Evolutionary conservation across 495 filamentous ascomycete genomes (phyloP).

Genomic region (Margaritispora aquatica): DNA sequence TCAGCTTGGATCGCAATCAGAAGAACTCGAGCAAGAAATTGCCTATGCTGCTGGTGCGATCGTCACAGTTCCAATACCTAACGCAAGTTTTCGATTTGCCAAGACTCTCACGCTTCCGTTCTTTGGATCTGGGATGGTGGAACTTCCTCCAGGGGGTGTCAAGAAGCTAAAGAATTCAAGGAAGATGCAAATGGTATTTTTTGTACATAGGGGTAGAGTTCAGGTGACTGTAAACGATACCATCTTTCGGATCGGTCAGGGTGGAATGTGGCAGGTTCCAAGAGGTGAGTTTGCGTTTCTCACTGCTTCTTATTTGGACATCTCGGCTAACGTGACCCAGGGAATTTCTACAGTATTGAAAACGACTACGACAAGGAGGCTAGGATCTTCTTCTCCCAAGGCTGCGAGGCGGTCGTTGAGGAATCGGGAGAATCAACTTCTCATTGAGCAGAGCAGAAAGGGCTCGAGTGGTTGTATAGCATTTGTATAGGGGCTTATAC

Average conservation of each 20-base stretch:
- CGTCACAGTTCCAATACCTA: conserved; percentile 65
- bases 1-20: conserved; percentile 29
- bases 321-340: conserved; percentile 34
- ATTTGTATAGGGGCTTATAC: neutral
- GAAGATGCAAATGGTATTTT: conserved; percentile 94
- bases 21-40: conserved; percentile 54
- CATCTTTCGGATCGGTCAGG: conserved; percentile 75
- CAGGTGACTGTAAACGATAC: conserved; percentile 71
- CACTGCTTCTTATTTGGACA: neutral
- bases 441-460: neutral
- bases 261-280: conserved; percentile 88
- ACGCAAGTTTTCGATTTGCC: conserved; percentile 72
- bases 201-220: conserved; percentile 73
- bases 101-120: conserved; percentile 80
- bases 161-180: conserved; percentile 88
- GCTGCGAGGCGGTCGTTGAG: conserved; percentile 45
- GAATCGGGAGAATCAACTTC: no score
- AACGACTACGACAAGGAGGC: conserved; percentile 63
- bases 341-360: conserved; percentile 77
- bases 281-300: conserved; percentile 59
- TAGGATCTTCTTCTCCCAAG: conserved; percentile 81
- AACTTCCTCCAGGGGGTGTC: conserved; percentile 70
- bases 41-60: conserved; percentile 73
- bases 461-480: neutral
- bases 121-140: conserved; percentile 83